phyloP scores from a whole-genome alignment of 257 asterid genomes.

The Fraxinus americana region DNA sequence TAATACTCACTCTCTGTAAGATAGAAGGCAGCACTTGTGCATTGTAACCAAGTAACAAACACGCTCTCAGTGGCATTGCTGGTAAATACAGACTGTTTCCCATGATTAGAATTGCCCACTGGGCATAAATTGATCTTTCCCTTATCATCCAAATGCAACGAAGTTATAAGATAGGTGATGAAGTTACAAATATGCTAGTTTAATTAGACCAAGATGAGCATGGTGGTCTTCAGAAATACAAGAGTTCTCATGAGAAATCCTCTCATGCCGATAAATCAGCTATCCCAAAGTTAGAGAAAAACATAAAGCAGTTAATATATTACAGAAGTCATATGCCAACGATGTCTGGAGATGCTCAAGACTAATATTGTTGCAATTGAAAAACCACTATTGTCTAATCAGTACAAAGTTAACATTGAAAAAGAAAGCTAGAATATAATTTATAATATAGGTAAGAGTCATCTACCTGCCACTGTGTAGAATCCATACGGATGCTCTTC shows the following conservation, averaged over 20 bases:
- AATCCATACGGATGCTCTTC: constrained; percentile 98
- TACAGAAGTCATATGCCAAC: not conserved
- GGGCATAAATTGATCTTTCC: constrained; percentile 4
- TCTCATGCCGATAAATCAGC: not conserved
- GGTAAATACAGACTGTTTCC: not conserved
- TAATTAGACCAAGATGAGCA: not conserved
- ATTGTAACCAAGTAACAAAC: not conserved
- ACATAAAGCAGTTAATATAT: not conserved
- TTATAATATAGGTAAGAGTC: constrained; percentile 19
- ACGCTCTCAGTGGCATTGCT: constrained; percentile 2
- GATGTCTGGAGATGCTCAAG: constrained; percentile 14
- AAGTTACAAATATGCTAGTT: not conserved
- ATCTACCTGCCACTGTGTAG: constrained; percentile 92
- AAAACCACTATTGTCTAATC: not conserved
- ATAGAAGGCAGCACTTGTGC: constrained; percentile 7
- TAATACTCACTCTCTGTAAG: not conserved
- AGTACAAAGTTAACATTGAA: not conserved
- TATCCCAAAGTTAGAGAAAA: not conserved
- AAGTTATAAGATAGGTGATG: not conserved
- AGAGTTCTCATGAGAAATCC: not conserved
- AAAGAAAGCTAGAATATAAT: not conserved
- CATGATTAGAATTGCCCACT: not conserved
- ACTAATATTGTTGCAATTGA: not conserved
- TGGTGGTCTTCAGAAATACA: not conserved
- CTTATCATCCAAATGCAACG: not conserved